These are phyloP conservation scores for Apiospora sp. DNA, from an alignment of 2,329 filamentous ascomycete genomes.

Conservation along the genomic window DNA sequence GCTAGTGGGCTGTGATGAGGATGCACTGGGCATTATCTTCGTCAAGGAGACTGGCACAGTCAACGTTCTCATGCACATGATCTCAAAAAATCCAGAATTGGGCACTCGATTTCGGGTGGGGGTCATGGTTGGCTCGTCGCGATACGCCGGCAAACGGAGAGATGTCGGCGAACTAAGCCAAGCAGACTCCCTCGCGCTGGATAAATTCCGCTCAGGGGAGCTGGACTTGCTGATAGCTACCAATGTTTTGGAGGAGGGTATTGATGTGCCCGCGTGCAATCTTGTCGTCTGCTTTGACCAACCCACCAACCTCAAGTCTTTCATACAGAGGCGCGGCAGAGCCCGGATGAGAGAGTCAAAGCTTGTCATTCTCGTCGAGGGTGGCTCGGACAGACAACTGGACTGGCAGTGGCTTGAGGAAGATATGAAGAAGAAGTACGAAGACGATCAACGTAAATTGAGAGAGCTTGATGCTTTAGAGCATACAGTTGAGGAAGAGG, in stretches of 20 bases:
- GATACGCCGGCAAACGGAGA: slow-evolving; percentile 43
- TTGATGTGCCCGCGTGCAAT: slow-evolving; percentile 72
- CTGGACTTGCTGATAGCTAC: slow-evolving; percentile 69
- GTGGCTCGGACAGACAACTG: slow-evolving; percentile 36
- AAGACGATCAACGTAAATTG: slow-evolving; percentile 66
- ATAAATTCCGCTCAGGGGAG: slow-evolving; percentile 61
- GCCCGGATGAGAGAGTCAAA: slow-evolving; percentile 59
- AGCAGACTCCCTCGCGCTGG: slow-evolving; percentile 45
- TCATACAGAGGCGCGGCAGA: slow-evolving; percentile 64
- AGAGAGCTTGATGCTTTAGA: slow-evolving; percentile 57
- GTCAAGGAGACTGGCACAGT: slow-evolving; percentile 69
- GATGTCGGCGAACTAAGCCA: slow-evolving; percentile 49
- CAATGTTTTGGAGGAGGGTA: slow-evolving; percentile 71
- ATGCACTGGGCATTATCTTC: slow-evolving; percentile 70
- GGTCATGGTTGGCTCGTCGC: slow-evolving; percentile 63
- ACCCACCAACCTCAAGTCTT: slow-evolving; percentile 60
- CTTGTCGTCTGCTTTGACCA: slow-evolving; percentile 65
- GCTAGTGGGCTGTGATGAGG: slow-evolving; percentile 53
- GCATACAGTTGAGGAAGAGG: slow-evolving; percentile 43
- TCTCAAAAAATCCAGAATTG: slow-evolving; percentile 60
- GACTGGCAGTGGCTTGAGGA: slow-evolving; percentile 74
- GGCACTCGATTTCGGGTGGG: slow-evolving; percentile 57
- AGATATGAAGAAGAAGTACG: slow-evolving; percentile 75
- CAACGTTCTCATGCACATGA: slow-evolving; percentile 64
- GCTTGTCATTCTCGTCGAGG: slow-evolving; percentile 53